Base-by-base conservation (phyloP, 257 asterid genomes). In the Cynanchum wilfordii region DNA sequence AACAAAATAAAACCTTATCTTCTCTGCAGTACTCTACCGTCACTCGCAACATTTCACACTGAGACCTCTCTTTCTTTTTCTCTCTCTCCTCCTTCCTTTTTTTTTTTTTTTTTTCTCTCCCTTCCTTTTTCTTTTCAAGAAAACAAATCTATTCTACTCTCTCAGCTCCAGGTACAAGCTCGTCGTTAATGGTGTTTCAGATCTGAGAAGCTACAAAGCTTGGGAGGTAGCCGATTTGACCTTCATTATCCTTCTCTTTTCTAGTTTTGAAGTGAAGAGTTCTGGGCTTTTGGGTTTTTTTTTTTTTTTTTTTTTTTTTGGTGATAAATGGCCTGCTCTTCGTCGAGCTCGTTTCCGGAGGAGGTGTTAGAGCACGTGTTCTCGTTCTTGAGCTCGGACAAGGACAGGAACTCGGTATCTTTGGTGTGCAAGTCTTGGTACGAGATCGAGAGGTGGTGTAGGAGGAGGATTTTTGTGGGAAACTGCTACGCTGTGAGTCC, bases 361-460 rank as follows among this genome's bases (percentile, higher is more conserved):
- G 97, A 93, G 65, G 97, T 89, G 7, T 76, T 93, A 56, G 97
- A 89, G 89, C 95, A 89, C 66, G 96, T 93, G 13, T 87, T 93
- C 83, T 82, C 84, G 64, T 90, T 93, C 74, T 79, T 93, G 38
- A 74, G 68, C 75, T 77, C 88, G 42, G 88, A 87, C 58, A 82
- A 76, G 49, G 98, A 93, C 77, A 87, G 97, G n/a, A 89, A 90
- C 90, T 80, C 96, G 5, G 96, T 87, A 3, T 88, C 97, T 1
- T 8, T 90, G 75, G 98, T 93, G 47, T 93, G 97, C 87, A 93
- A 84, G 83, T 90, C 98, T 58, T 93, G 98, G 98, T 89, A 84
- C 86, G 96, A 89, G 83, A 88, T 87, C 73, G 98, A 93, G 78
- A 85, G 97, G 49, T 90, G 91, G 92, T 86, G 96, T 55, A 82